Evolutionary conservation across 73 alveolate species (phyloP).

Genomic region (Paramecium sonneborni): DNA sequence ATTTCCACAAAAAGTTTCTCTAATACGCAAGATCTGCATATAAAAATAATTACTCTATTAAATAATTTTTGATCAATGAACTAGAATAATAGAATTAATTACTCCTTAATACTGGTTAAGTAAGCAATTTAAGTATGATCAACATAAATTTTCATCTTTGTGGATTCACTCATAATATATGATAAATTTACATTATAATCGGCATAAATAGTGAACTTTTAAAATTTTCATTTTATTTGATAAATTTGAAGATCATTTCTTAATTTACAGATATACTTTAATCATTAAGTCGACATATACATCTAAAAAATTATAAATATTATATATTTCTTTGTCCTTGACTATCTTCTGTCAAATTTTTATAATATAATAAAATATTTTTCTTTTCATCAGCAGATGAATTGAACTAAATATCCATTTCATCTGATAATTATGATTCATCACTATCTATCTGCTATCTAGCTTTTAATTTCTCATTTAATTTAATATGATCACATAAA

Average conservation of each 20-base stretch:
- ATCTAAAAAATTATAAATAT: constrained; percentile 38
- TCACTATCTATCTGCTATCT: constrained; percentile 7
- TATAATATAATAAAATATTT: constrained; percentile 26
- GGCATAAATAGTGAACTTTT: constrained; percentile 42
- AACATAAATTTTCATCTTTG: constrained; percentile 33
- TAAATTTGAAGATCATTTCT: constrained; percentile 56
- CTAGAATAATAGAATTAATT: not conserved
- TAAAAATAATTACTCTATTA: constrained; percentile 38
- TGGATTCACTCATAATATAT: not conserved
- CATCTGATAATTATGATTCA: constrained; percentile 45
- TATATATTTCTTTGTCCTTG: constrained; percentile 31
- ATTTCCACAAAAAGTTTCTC: constrained; percentile 49
- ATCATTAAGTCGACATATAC: constrained; percentile 8
- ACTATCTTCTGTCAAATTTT: constrained; percentile 13
- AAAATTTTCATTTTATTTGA: constrained; percentile 21
- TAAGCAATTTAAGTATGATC: constrained; percentile 13
- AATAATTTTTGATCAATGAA: constrained; percentile 11
- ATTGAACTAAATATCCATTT: constrained; percentile 5
- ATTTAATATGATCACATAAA: constrained; percentile 36
- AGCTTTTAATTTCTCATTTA: constrained; percentile 36
- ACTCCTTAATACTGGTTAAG: constrained; percentile 32
- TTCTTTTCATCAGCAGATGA: constrained; percentile 19
- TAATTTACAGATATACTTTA: constrained; percentile 21
- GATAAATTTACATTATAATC: not conserved
- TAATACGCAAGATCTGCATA: constrained; percentile 51